Evolutionary conservation across 23 red algal species (phyloP).

Genomic region (Chondrus crispus): DNA sequence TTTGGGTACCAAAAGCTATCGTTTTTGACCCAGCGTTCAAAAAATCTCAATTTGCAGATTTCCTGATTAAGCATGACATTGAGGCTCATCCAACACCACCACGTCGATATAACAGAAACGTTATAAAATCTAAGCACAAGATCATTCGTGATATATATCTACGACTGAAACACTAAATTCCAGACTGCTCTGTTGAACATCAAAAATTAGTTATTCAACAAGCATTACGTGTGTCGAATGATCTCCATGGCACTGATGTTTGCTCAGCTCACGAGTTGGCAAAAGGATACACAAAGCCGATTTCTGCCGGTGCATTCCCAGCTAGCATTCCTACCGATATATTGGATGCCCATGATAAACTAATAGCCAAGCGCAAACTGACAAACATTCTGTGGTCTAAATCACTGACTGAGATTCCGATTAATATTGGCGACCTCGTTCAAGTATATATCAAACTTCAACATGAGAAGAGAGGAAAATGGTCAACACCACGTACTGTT

Average conservation of each 20-base stretch:
- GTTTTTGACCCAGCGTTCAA: slow-evolving; percentile 1
- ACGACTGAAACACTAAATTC: background rate
- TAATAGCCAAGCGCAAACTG: background rate
- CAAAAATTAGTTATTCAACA: background rate
- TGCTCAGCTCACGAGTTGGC: background rate
- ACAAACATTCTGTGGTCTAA: background rate
- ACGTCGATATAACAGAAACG: background rate
- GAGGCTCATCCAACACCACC: background rate
- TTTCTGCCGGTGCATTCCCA: background rate
- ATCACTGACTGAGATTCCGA: background rate
- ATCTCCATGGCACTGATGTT: background rate
- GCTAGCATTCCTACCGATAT: background rate
- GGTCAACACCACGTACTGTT: background rate
- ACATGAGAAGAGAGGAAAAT: background rate
- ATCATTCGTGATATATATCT: background rate
- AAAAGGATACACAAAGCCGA: background rate
- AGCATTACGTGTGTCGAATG: background rate
- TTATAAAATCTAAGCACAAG: background rate
- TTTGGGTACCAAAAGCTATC: background rate
- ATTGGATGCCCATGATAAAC: background rate
- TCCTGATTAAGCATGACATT: background rate
- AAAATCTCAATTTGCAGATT: background rate
- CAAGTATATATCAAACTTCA: background rate
- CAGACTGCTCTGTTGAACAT: background rate
- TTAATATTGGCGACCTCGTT: background rate